A percentile compares a stretch with the other conserved stretches of the same genome.
Evolutionary conservation across 139 green algal genomes (phyloP).

Genomic region (Asterochloris sp.): DNA sequence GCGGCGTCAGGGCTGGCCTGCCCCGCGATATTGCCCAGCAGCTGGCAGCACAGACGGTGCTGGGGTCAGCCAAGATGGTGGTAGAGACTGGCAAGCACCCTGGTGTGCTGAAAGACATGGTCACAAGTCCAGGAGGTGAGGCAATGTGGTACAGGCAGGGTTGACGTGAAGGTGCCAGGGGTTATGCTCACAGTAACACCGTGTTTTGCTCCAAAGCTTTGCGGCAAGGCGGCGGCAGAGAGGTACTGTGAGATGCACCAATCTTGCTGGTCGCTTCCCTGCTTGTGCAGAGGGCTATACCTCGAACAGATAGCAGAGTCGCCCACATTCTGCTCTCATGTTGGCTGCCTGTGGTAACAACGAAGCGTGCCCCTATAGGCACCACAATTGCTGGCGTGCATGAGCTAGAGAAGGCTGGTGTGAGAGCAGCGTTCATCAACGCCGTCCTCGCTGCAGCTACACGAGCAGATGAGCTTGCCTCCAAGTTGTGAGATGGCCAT

Average conservation of each 20-base stretch:
- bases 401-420: slow-evolving; percentile 57
- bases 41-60: slow-evolving; percentile 73
- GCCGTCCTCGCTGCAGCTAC: slow-evolving; percentile 58
- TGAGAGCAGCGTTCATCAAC: slow-evolving; percentile 62
- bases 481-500: not conserved
- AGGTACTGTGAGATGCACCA: too few relatives aligned
- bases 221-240: too few relatives aligned
- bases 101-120: slow-evolving; percentile 89
- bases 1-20: slow-evolving; percentile 67
- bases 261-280: too few relatives aligned
- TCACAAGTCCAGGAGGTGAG: slow-evolving; percentile 73
- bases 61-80: slow-evolving; percentile 57
- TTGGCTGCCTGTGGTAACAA: not conserved
- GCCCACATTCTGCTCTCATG: not conserved
- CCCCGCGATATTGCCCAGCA: slow-evolving; percentile 63
- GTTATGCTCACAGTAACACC: too few relatives aligned
- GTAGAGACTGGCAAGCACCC: slow-evolving; percentile 94
- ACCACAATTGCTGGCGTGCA: slow-evolving; percentile 69
- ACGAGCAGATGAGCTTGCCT: slow-evolving; percentile 30
- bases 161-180: not conserved
- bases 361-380: slow-evolving; percentile 7
- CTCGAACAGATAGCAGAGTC: too few relatives aligned
- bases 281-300: too few relatives aligned
- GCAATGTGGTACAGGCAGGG: not conserved
- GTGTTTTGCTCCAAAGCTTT: too few relatives aligned